A percentile compares a stretch with the other conserved stretches of the same genome.
Evolutionary conservation across 331 rosid genomes (phyloP).

Genomic region (Telfairia occidentalis): DNA sequence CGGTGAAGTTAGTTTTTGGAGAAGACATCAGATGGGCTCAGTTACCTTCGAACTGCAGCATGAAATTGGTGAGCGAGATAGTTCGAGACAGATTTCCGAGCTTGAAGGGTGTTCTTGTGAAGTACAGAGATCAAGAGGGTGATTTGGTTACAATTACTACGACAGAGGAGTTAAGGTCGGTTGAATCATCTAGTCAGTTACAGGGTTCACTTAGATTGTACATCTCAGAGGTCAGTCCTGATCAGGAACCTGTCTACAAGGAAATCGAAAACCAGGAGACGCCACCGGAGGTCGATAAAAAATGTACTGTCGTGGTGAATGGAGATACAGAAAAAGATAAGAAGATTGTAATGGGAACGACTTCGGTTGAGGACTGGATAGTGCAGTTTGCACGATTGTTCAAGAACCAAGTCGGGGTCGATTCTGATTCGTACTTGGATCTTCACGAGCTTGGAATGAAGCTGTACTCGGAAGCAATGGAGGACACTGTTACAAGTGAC

Average conservation of each 20-base stretch:
- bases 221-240: constrained; percentile 43
- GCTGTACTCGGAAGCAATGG: constrained; percentile 76
- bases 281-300: constrained; percentile 3
- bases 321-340: constrained; percentile 27
- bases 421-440: constrained; percentile 71
- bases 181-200: constrained; percentile 42
- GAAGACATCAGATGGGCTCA: constrained; percentile 89
- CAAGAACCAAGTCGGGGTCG: constrained; percentile 93
- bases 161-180: constrained; percentile 53
- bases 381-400: constrained; percentile 81
- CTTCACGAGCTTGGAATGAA: constrained; percentile 88
- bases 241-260: constrained; percentile 53
- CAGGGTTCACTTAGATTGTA: constrained; percentile 55
- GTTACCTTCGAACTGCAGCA: constrained; percentile 57
- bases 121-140: constrained; percentile 76
- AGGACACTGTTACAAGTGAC: constrained; percentile 48
- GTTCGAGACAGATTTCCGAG: constrained; percentile 60
- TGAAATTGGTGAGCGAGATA: constrained; percentile 52
- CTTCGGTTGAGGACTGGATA: constrained; percentile 73
- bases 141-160: constrained; percentile 81
- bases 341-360: constrained; percentile 17
- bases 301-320: constrained; percentile 24
- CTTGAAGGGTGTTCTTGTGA: constrained; percentile 70
- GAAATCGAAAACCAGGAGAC: constrained; percentile 22
- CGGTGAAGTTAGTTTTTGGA: constrained; percentile 78